These are phyloP conservation scores for Beauveria sp. DNA, from an alignment of 2,329 filamentous ascomycete genomes.

Conservation along the genomic window DNA sequence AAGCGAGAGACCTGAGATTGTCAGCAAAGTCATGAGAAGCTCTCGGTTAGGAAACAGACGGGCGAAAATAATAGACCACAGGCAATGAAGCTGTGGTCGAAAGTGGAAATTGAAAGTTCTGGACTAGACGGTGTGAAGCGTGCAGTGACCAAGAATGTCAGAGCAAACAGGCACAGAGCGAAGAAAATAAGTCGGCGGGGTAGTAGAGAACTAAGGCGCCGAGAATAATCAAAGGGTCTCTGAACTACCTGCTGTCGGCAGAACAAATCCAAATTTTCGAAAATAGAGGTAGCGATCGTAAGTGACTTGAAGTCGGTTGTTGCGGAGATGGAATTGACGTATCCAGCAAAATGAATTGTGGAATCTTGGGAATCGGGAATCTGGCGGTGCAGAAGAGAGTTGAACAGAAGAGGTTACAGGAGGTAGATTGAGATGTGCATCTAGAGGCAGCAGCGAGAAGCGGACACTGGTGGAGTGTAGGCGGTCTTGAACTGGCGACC, in stretches of 20 bases:
- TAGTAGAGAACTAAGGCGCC: not conserved
- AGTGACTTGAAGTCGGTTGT: conserved; percentile 16
- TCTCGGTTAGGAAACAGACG: not conserved
- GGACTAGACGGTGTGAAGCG: not conserved
- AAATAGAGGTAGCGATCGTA: conserved; percentile 29
- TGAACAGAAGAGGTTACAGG: not conserved
- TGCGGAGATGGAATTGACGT: not conserved
- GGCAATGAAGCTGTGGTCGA: conserved; percentile 20
- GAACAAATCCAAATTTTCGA: conserved; percentile 6
- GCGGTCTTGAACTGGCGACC: not conserved
- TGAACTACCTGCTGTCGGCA: not conserved
- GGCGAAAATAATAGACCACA: conserved; percentile 20
- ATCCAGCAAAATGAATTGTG: conserved; percentile 7
- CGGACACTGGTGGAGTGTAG: not conserved
- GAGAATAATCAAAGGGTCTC: not conserved
- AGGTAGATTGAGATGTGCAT: conserved; percentile 7
- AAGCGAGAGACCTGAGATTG: conserved; percentile 21
- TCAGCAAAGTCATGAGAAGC: not conserved
- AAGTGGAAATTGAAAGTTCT: conserved; percentile 30
- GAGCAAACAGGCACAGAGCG: not conserved
- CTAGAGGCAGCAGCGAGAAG: not conserved
- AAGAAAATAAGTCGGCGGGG: not conserved
- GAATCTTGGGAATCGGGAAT: not conserved
- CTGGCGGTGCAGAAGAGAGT: not conserved
- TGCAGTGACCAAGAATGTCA: not conserved